These are phyloP conservation scores for Pseudoperonospora humuli DNA, from an alignment of 352 stramenopile species.

Conservation along the genomic window DNA sequence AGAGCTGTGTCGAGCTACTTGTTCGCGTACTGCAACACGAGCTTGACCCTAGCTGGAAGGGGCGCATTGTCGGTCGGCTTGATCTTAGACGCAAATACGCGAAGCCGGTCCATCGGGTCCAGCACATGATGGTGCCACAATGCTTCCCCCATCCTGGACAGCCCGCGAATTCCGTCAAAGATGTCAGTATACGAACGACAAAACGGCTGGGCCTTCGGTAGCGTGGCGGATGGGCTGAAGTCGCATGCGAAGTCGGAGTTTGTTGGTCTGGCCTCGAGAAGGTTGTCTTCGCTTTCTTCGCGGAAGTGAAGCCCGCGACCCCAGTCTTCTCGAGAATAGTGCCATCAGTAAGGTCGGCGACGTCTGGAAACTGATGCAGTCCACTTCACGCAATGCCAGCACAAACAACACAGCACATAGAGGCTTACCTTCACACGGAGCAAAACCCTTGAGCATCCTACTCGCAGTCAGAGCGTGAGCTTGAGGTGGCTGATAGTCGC, in stretches of 20 bases:
- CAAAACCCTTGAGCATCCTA: constrained; percentile 5
- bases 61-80: too few relatives aligned
- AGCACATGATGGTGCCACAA: too few relatives aligned
- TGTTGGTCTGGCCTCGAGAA: constrained; percentile 3
- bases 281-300: constrained; percentile 2
- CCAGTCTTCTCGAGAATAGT: constrained; percentile 6
- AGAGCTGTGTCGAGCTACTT: too few relatives aligned
- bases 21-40: too few relatives aligned
- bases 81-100: too few relatives aligned
- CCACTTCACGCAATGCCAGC: constrained; percentile 9
- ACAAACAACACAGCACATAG: constrained; percentile 12
- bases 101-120: too few relatives aligned
- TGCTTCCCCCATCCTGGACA: too few relatives aligned
- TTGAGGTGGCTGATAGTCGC: constrained; percentile 10
- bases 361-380: constrained; percentile 5
- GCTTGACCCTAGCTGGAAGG: too few relatives aligned
- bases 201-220: too few relatives aligned
- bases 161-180: too few relatives aligned
- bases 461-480: constrained; percentile 5
- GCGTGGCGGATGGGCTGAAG: constrained; percentile 11
- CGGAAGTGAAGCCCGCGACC: constrained; percentile 7
- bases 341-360: constrained; percentile 6
- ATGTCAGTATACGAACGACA: too few relatives aligned
- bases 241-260: constrained; percentile 13
- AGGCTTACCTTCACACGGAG: constrained; percentile 1